phyloP scores from a whole-genome alignment of 129 eudicot genomes.

The Chrysanthemum seticuspe region DNA sequence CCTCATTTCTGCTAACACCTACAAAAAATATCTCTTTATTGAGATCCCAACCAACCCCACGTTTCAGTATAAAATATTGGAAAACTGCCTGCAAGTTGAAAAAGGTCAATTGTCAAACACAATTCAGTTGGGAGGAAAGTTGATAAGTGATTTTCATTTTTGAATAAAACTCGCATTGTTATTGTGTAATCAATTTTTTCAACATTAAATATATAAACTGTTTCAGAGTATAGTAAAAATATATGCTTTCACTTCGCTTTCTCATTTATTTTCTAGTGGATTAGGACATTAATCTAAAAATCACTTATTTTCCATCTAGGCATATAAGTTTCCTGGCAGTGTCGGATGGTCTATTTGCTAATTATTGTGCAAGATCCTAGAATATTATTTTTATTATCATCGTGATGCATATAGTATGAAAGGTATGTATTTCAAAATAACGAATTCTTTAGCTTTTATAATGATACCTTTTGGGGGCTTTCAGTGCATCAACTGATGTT shows the following conservation, averaged over 20 bases:
- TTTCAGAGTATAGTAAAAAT: not conserved
- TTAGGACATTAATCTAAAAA: not conserved
- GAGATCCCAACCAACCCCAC: no score
- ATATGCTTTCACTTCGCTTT: not conserved
- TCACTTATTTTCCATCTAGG: no score
- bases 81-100: not conserved
- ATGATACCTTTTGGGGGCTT: not conserved
- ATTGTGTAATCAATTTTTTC: not conserved
- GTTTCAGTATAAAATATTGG: not conserved
- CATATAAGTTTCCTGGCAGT: conserved; percentile 36
- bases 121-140: not conserved
- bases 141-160: not conserved
- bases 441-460: not conserved
- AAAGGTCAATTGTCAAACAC: not conserved
- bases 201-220: not conserved
- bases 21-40: no score
- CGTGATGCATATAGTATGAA: conserved; percentile 74
- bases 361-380: conserved; percentile 90
- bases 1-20: no score
- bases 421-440: conserved; percentile 39
- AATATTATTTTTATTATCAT: conserved; percentile 74
- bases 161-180: not conserved
- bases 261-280: conserved; percentile 1
- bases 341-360: conserved; percentile 62
- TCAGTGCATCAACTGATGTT: conserved; percentile 22